These are phyloP conservation scores for Silene latifolia DNA, from an alignment of 148 eudicot species.

Conservation along the genomic window DNA sequence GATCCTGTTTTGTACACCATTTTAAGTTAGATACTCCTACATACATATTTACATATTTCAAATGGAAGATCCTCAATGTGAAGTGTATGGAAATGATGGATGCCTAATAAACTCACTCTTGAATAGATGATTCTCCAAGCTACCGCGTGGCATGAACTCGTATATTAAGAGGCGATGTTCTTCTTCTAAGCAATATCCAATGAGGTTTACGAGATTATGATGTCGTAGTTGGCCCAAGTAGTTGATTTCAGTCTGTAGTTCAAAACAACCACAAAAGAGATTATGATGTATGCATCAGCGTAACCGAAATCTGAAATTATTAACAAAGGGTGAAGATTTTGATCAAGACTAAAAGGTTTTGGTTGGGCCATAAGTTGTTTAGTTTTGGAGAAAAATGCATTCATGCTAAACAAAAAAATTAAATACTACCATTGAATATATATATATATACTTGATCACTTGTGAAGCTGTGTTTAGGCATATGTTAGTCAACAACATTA, in stretches of 20 bases:
- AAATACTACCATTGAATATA: no score
- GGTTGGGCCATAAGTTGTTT: no score
- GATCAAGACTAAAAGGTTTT: no score
- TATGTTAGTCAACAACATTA: no score
- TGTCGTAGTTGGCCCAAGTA: slow-evolving; percentile 75
- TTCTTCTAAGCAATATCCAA: slow-evolving; percentile 83
- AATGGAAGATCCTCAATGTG: background rate
- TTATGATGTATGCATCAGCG: background rate
- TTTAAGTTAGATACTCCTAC: slow-evolving; percentile 11
- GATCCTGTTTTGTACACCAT: slow-evolving; percentile 42
- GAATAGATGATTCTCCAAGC: slow-evolving; percentile 83
- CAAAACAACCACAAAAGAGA: slow-evolving; percentile 15
- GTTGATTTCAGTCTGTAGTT: slow-evolving; percentile 66
- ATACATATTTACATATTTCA: no score
- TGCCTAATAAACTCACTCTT: slow-evolving; percentile 46
- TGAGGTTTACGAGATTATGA: slow-evolving; percentile 71
- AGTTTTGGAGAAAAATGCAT: no score
- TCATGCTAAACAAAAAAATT: no score
- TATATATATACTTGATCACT: no score
- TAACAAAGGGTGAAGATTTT: no score
- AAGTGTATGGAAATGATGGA: background rate
- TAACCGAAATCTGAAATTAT: background rate
- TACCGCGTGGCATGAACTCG: slow-evolving; percentile 82
- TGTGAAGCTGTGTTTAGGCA: no score
- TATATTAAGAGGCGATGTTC: slow-evolving; percentile 80